phyloP scores from a whole-genome alignment of 805 yeast species.

The Ogataea nonfermentans region DNA sequence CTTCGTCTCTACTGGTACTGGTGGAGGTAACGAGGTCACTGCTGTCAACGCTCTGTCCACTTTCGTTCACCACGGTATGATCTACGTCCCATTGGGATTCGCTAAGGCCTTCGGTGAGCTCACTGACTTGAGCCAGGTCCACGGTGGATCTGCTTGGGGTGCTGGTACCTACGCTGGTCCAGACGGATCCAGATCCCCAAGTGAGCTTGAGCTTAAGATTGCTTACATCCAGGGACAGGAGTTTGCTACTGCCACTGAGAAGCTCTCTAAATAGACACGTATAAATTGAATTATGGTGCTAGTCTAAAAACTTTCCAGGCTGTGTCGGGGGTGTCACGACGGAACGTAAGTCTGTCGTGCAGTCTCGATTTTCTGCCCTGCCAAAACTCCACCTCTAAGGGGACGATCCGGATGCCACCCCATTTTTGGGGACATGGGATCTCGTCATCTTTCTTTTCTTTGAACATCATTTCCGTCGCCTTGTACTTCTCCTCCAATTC shows the following conservation, averaged over 20 bases:
- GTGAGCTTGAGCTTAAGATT: slow-evolving; percentile 59
- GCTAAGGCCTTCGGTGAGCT: slow-evolving; percentile 54
- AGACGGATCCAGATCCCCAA: slow-evolving; percentile 73
- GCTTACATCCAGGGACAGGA: slow-evolving; percentile 68
- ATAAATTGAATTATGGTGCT: slow-evolving; percentile 48
- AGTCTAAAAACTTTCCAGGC: slow-evolving; percentile 68
- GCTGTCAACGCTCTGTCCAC: slow-evolving; percentile 61
- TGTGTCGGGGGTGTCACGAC: slow-evolving; percentile 46
- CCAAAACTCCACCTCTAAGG: slow-evolving; percentile 94
- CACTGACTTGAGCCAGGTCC: slow-evolving; percentile 59
- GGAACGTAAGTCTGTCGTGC: slow-evolving; percentile 82
- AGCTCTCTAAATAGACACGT: slow-evolving; percentile 12
- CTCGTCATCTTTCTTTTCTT: slow-evolving; percentile 50
- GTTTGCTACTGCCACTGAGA: slow-evolving; percentile 49
- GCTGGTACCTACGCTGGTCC: slow-evolving; percentile 78
- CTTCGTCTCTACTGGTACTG: slow-evolving; percentile 75
- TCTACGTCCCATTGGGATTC: slow-evolving; percentile 78
- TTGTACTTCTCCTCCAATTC: slow-evolving; percentile 57
- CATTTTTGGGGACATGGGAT: slow-evolving; percentile 91
- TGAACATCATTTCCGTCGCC: slow-evolving; percentile 53
- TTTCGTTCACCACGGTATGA: slow-evolving; percentile 77
- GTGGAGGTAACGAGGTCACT: slow-evolving; percentile 84
- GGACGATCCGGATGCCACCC: slow-evolving; percentile 92
- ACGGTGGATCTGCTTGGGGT: slow-evolving; percentile 87
- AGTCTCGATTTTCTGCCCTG: slow-evolving; percentile 89